Evolutionary conservation across 2,329 filamentous ascomycete genomes (phyloP).

Genomic region (Ploettnerulaceae sp.): DNA sequence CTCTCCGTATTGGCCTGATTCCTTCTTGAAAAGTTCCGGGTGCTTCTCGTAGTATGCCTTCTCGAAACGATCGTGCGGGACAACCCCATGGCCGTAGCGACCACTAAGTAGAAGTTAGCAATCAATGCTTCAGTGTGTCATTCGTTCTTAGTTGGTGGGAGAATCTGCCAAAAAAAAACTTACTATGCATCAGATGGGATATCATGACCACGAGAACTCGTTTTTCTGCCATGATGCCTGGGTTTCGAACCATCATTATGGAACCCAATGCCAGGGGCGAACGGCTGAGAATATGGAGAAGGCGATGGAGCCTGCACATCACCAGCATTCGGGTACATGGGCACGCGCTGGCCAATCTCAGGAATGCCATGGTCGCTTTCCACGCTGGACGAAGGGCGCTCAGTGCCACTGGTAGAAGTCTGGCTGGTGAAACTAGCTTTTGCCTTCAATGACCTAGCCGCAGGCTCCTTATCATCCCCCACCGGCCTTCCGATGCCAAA

Average conservation of each 20-base stretch:
- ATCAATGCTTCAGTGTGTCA: too few species aligned
- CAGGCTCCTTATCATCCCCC: constrained; percentile 43
- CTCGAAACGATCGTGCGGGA: constrained; percentile 75
- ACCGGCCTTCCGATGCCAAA: constrained; percentile 72
- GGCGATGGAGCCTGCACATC: constrained; percentile 95
- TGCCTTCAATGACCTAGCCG: constrained; percentile 53
- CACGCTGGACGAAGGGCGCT: constrained; percentile 50
- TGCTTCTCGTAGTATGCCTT: constrained; percentile 92
- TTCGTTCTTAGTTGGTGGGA: too few species aligned
- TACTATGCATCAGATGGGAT: constrained; percentile 79
- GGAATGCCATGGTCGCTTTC: constrained; percentile 86
- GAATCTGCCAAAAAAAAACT: too few species aligned
- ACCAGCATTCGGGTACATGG: constrained; percentile 87
- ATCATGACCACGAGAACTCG: constrained; percentile 65
- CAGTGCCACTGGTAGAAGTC: constrained; percentile 36
- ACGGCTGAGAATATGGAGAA: constrained; percentile 42
- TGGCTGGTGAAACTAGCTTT: constrained; percentile 55
- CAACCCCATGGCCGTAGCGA: constrained; percentile 79
- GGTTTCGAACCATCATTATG: constrained; percentile 47
- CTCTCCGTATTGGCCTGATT: constrained; percentile 54
- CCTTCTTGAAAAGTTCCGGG: constrained; percentile 73
- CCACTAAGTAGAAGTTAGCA: constrained; percentile 36
- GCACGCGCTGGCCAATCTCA: constrained; percentile 86
- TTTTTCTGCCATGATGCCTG: constrained; percentile 63
- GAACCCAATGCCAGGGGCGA: constrained; percentile 41